Base-by-base conservation (phyloP, 2,329 filamentous ascomycete species). In the Fusarium acutatum region DNA sequence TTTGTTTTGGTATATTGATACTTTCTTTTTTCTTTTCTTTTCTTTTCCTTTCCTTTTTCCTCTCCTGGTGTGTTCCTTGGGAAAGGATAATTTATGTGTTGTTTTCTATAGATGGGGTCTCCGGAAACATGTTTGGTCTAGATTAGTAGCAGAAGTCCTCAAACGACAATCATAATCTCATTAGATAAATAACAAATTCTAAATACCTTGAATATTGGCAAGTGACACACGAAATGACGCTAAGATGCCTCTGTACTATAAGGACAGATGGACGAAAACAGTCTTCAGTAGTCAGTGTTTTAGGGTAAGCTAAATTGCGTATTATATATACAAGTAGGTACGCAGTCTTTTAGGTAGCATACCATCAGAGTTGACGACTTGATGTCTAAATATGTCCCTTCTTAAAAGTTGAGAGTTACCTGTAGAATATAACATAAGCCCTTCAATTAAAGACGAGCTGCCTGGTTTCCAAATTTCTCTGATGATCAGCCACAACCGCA, bases 401-500 rank as follows among this genome's bases (percentile, higher is more conserved):
- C 22, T 50, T 34, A 18, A 15, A 24, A 18, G 10, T 24, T 20
- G 12, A 20, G 17, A 24, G 17, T 14, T 15, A 24, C 8, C 30
- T 24, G 17, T 5, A 50, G 8, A 24, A 24, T 24, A 14, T 20
- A 24, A 15, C 30, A 15, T 50, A 34, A 50, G 11, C 17, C 7
- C 10, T 53, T 22, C 18, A 37, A 34, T 17, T 53, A 13, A 22
- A 53, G 24, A 26, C 14, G 20, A 24, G 14, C 20, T 26, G 13
- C 24, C 7, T 20, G 10, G 7, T 26, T 17, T 10, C 24, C 14
- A 34, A 34, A 14, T 26, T 26, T 37, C 14, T 37, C 18, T 37
- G 9, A 10, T 38, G 24, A 18, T 30, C 22, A 61, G 65, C 64
- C 63, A 41, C 47, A 67, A n/a, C 26, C 64, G 47, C 53, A 72